Evolutionary conservation across 75 land plant genomes (phyloP).

Genomic region (Isoetes taiwanensis): DNA sequence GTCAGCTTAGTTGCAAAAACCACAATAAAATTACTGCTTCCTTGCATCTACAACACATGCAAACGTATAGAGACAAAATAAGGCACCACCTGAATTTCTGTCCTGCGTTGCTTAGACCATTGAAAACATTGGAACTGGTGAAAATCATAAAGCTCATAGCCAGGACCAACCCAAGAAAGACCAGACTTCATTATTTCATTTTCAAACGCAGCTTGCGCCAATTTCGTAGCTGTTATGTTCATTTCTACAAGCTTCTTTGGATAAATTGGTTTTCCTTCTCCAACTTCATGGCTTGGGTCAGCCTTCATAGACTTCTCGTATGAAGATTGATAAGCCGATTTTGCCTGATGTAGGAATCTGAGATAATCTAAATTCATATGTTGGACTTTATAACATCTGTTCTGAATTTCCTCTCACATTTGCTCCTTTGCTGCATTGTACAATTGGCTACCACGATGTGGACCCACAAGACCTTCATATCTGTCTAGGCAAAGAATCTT

Average conservation of each 20-base stretch:
- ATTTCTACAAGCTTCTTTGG: conserved; percentile 24
- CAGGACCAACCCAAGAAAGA: conserved; percentile 29
- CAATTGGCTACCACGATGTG: conserved; percentile 24
- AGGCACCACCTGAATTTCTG: conserved; percentile 30
- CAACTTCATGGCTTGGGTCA: too few species aligned
- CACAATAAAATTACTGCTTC: neutral
- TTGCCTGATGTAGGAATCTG: conserved; percentile 20
- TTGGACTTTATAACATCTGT: conserved; percentile 24
- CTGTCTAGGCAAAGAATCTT: too few species aligned
- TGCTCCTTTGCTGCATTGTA: conserved; percentile 29
- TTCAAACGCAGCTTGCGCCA: conserved; percentile 26
- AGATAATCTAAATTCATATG: conserved; percentile 21
- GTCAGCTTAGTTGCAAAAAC: neutral
- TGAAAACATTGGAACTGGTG: conserved; percentile 29
- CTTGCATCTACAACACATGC: too few species aligned
- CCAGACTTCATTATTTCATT: conserved; percentile 18
- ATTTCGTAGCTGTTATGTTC: conserved; percentile 10
- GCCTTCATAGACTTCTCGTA: conserved; percentile 15
- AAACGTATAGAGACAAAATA: too few species aligned
- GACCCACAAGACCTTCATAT: conserved; percentile 32
- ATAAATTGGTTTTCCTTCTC: conserved; percentile 16
- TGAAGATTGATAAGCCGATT: conserved; percentile 18
- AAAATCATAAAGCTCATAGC: conserved; percentile 29
- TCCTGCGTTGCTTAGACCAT: conserved; percentile 24
- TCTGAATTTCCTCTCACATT: conserved; percentile 22